These are phyloP conservation scores for Usnea hakonensis DNA, from an alignment of 495 filamentous ascomycete genomes.

Conservation along the genomic window DNA sequence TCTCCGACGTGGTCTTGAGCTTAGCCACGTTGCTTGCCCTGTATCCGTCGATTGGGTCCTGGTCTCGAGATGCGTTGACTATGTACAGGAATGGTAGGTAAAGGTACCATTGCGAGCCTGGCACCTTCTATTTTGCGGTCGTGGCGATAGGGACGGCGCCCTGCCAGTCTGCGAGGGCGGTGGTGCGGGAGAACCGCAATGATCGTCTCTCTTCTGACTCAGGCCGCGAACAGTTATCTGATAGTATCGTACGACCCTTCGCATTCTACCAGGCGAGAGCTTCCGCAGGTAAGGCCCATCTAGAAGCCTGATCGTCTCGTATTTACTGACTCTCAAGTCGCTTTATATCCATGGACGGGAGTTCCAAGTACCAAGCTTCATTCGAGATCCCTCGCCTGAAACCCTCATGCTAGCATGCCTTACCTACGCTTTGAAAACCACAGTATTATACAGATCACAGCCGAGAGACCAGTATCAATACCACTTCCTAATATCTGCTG, in stretches of 20 bases:
- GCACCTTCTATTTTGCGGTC: constrained; percentile 15
- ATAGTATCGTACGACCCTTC: background rate
- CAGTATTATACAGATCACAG: background rate
- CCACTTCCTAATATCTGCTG: background rate
- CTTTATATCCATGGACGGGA: background rate
- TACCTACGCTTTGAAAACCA: background rate
- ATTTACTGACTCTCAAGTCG: background rate
- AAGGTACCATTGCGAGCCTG: background rate
- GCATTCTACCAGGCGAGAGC: background rate
- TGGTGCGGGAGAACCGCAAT: too few relatives aligned
- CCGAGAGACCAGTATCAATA: background rate
- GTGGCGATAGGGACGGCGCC: constrained; percentile 7
- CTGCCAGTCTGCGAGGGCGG: constrained; percentile 22
- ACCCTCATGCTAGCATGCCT: background rate
- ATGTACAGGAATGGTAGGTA: constrained; percentile 16
- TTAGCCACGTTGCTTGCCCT: constrained; percentile 15
- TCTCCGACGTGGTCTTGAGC: constrained; percentile 9
- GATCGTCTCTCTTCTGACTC: background rate
- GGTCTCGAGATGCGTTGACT: constrained; percentile 22
- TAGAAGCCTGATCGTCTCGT: background rate
- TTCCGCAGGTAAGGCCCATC: background rate
- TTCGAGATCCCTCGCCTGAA: background rate
- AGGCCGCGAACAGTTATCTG: background rate
- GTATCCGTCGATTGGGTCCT: constrained; percentile 21
- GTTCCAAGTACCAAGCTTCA: background rate